phyloP scores from a whole-genome alignment of 1,284 basidiomycete species.

The Pterulicium gracile region DNA sequence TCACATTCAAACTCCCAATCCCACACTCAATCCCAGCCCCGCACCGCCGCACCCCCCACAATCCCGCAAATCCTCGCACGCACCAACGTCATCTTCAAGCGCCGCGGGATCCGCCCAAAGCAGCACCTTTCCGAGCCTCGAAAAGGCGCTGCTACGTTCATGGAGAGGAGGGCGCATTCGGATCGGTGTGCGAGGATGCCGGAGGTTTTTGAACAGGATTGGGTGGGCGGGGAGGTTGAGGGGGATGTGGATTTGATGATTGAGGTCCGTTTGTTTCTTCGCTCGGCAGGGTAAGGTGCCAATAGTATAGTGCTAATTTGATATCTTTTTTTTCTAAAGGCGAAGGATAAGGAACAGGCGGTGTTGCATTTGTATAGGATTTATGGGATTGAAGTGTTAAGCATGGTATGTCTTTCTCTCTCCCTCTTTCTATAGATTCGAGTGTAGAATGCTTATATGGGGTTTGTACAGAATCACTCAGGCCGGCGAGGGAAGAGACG shows the following conservation, averaged over 20 bases:
- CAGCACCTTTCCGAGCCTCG: constrained; percentile 83
- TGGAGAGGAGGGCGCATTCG: constrained; percentile 80
- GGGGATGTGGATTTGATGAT: constrained; percentile 72
- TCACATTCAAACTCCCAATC: too few species aligned
- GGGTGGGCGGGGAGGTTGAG: constrained; percentile 6
- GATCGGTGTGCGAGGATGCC: constrained; percentile 68
- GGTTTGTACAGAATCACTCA: constrained; percentile 29
- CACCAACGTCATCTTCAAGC: constrained; percentile 67
- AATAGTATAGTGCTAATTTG: constrained; percentile 2
- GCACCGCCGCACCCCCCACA: neutral
- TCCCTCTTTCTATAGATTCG: neutral
- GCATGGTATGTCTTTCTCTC: constrained; percentile 28
- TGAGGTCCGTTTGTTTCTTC: constrained; percentile 37
- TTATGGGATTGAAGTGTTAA: constrained; percentile 61
- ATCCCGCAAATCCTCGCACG: constrained; percentile 44
- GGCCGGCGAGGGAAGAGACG: constrained; percentile 35
- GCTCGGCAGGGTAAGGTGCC: too few species aligned
- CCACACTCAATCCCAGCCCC: too few species aligned
- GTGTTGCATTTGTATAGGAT: constrained; percentile 79
- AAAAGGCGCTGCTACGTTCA: constrained; percentile 63
- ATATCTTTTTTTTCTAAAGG: constrained; percentile 22
- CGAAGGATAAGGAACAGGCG: constrained; percentile 89
- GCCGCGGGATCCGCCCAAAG: constrained; percentile 74
- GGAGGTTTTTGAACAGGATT: constrained; percentile 46
- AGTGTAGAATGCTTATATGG: neutral